These are phyloP conservation scores for Cladorrhinum sp. DNA, from an alignment of 2,329 filamentous ascomycete genomes.

Conservation along the genomic window DNA sequence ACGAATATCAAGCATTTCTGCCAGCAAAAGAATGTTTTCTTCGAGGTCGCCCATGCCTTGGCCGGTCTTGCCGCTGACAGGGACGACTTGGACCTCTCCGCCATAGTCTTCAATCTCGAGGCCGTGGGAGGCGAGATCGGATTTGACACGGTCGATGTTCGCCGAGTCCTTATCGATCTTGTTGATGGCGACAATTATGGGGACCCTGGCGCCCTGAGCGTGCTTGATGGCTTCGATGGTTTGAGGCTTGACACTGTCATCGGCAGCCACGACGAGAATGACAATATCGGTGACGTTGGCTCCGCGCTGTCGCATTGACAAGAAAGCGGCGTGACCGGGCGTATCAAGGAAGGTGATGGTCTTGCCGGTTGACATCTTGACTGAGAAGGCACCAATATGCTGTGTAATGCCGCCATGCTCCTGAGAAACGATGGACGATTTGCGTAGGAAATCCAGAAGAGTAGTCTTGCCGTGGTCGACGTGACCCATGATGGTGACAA, in stretches of 20 bases:
- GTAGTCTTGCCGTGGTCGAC: constrained; percentile 99
- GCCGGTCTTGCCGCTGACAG: constrained; percentile 90
- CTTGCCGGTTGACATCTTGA: constrained; percentile 80
- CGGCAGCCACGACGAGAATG: constrained; percentile 89
- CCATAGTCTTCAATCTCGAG: constrained; percentile 94
- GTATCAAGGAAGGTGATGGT: constrained; percentile 96
- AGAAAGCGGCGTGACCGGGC: constrained; percentile 90
- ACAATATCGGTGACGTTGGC: constrained; percentile 97
- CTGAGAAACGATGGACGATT: constrained; percentile 83
- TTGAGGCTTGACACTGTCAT: constrained; percentile 96
- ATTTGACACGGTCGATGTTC: constrained; percentile 78
- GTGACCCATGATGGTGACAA: constrained; percentile 99
- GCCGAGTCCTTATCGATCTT: constrained; percentile 90
- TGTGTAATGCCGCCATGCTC: constrained; percentile 98
- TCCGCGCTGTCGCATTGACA: constrained; percentile 92
- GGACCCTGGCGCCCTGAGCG: constrained; percentile 79
- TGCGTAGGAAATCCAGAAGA: constrained; percentile 86
- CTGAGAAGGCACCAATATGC: constrained; percentile 96
- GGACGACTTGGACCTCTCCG: constrained; percentile 88
- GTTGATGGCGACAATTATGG: constrained; percentile 96
- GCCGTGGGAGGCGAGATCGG: constrained; percentile 76
- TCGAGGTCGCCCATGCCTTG: constrained; percentile 88
- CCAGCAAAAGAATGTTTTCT: constrained; percentile 80
- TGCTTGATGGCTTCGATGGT: constrained; percentile 96
- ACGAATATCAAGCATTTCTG: constrained; percentile 87